These are phyloP conservation scores for Talaromyces liani DNA, from an alignment of 495 filamentous ascomycete genomes.

Conservation along the genomic window DNA sequence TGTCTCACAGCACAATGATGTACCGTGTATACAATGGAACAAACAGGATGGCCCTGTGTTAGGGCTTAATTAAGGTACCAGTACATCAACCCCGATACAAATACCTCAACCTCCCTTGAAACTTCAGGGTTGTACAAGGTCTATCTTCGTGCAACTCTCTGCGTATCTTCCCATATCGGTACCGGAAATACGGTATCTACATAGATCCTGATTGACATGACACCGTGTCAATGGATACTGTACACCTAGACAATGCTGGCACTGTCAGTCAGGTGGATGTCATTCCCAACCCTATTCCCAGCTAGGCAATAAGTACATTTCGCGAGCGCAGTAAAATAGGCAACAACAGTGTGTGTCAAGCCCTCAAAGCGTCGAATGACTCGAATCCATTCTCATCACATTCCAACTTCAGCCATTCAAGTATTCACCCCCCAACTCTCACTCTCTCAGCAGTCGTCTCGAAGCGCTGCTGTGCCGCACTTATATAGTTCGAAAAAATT, in stretches of 20 bases:
- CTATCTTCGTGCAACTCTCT: not conserved
- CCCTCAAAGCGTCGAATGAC: not conserved
- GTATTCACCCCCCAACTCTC: no score
- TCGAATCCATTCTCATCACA: not conserved
- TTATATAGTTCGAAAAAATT: not conserved
- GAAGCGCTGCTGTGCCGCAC: slow-evolving; percentile 4
- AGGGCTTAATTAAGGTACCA: not conserved
- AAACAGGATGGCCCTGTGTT: not conserved
- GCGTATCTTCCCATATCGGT: not conserved
- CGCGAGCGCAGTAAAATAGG: not conserved
- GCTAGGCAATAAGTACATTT: not conserved
- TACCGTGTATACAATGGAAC: not conserved
- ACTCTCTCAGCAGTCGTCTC: no score
- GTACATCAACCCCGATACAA: not conserved
- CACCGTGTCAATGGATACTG: not conserved
- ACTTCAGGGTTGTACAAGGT: not conserved
- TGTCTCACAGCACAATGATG: not conserved
- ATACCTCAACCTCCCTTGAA: not conserved
- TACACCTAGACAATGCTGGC: not conserved
- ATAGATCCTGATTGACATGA: not conserved
- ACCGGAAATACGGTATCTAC: not conserved
- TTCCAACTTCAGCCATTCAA: not conserved
- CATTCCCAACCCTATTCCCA: not conserved
- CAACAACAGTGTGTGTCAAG: not conserved
- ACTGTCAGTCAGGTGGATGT: not conserved